Evolutionary conservation across 2,329 filamentous ascomycete genomes (phyloP), one percentile per base, ranked within the genome.

Genomic region (Calonectria crousiana): DNA sequence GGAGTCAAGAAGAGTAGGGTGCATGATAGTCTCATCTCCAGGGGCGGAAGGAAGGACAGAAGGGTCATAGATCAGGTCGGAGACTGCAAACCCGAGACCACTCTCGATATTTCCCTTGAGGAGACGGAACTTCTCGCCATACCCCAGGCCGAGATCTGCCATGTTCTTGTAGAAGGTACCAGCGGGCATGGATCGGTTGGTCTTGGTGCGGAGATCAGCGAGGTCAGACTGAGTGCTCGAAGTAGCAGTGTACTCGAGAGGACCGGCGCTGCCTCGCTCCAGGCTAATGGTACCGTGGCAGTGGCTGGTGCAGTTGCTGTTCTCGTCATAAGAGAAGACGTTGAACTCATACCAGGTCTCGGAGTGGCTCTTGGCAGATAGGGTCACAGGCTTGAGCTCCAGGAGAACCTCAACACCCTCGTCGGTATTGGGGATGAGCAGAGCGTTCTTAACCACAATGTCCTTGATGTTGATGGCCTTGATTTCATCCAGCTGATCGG

Each of bases 331-430:
- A 1, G 79, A 81, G 66, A 78, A 81, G 41, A 80, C 72, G 10
- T 77, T 75, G 71, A 81, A 81, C 71, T 78, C 76, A 32, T 76
- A 77, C 78, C 79, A 80, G 23, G 62, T 76, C n/a, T 79, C 75
- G 0, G 76, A 78, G 51, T 77, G 74, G 70, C 74, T 76, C 68
- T 77, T 78, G 38, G 72, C 73, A 26, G 77, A 77, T 16, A 75
- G 44, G 2, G 76, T 77, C 18, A 78, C 75, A 0, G 76, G 75
- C 38, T 79, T 77, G 9, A 81, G 75, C 28, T 80, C 78, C 13
- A 79, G 47, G 16, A 79, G 71, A 10, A 80, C 72, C 56, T 81
- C 80, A 13, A 79, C 76, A 16, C 79, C 79, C 53, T 78, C 76
- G 32, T 80, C 79, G 6, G 52, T 77, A 47, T 69, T 71, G 4